Evolutionary conservation across 371 early-diverging fungal species (phyloP).

Genomic region (Apophysomyces trapeziformis): DNA sequence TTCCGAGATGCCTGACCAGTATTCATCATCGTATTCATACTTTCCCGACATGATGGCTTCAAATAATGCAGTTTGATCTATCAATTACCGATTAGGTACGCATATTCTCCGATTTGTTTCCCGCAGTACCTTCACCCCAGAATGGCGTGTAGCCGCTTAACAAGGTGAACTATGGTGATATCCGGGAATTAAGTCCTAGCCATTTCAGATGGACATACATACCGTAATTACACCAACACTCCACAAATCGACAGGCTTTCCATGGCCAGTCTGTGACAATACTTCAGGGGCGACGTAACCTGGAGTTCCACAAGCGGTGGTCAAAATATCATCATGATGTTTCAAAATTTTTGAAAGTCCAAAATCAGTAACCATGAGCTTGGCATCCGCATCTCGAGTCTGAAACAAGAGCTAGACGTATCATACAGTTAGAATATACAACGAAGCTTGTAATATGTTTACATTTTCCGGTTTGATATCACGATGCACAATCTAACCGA

Average conservation of each 20-base stretch:
- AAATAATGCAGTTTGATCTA: conserved; percentile 64
- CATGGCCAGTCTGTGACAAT: conserved; percentile 64
- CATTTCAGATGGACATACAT: conserved; percentile 9
- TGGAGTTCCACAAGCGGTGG: conserved; percentile 83
- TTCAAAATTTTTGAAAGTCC: conserved; percentile 77
- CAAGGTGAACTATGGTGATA: conserved; percentile 57
- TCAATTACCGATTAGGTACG: neutral
- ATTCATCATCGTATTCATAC: conserved; percentile 76
- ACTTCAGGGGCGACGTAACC: conserved; percentile 91
- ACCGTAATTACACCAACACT: conserved; percentile 86
- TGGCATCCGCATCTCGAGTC: conserved; percentile 54
- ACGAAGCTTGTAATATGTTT: conserved; percentile 1
- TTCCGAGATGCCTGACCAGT: conserved; percentile 80
- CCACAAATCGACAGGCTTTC: conserved; percentile 85
- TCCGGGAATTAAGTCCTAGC: too few relatives aligned
- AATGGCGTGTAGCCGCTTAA: conserved; percentile 85
- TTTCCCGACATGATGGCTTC: conserved; percentile 69
- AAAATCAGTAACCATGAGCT: conserved; percentile 75
- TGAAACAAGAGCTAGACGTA: conserved; percentile 57
- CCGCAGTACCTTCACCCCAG: conserved; percentile 55
- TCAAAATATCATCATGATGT: conserved; percentile 60
- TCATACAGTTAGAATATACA: neutral
- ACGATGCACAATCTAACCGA: conserved; percentile 74
- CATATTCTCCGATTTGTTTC: conserved; percentile 6
- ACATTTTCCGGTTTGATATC: conserved; percentile 85